These are phyloP conservation scores for Arctium minus DNA, from an alignment of 129 eudicot genomes.

Conservation along the genomic window DNA sequence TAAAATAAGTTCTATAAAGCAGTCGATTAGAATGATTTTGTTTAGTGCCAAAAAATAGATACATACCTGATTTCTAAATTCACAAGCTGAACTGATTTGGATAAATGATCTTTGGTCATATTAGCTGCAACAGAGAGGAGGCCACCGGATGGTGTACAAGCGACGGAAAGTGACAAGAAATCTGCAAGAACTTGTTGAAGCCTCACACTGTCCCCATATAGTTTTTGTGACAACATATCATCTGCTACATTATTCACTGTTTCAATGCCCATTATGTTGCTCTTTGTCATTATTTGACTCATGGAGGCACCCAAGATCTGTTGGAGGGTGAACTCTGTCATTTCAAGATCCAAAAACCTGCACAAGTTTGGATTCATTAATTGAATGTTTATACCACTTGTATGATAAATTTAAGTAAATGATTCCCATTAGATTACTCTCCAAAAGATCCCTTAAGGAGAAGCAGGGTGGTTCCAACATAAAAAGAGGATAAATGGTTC, in stretches of 20 bases:
- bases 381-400: background rate
- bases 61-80: conserved; percentile 75
- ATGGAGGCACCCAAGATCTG: conserved; percentile 71
- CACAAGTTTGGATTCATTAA: background rate
- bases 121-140: conserved; percentile 52
- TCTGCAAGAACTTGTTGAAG: conserved; percentile 92
- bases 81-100: conserved; percentile 73
- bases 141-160: conserved; percentile 72
- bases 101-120: conserved; percentile 53
- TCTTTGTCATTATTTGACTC: conserved; percentile 82
- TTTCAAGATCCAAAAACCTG: conserved; percentile 86
- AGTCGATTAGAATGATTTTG: too few relatives aligned
- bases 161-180: conserved; percentile 62
- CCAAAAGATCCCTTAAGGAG: background rate
- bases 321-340: conserved; percentile 80
- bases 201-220: conserved; percentile 76
- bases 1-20: too few relatives aligned
- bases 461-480: too few relatives aligned
- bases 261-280: conserved; percentile 67
- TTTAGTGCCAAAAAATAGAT: background rate
- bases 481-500: too few relatives aligned
- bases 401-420: background rate
- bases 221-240: conserved; percentile 40
- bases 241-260: conserved; percentile 46
- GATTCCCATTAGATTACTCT: background rate